Evolutionary conservation across 768 basidiomycete genomes (phyloP).

Genomic region (Lentinula edodes): DNA sequence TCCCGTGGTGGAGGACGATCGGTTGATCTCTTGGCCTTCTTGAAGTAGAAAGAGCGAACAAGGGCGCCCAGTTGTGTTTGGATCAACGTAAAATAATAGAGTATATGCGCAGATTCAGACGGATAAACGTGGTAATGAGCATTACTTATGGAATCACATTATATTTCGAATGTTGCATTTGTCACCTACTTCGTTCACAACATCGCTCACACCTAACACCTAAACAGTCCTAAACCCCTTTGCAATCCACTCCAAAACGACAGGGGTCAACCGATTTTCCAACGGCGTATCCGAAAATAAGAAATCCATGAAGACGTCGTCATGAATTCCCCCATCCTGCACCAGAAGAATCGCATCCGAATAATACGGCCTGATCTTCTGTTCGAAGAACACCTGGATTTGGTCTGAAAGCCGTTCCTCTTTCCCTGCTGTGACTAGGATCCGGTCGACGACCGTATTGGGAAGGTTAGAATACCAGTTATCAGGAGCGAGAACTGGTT

Average conservation of each 20-base stretch:
- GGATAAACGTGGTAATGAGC: too few relatives aligned
- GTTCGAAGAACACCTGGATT: constrained; percentile 13
- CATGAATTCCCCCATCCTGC: constrained; percentile 29
- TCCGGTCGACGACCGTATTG: constrained; percentile 20
- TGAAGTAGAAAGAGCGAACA: too few relatives aligned
- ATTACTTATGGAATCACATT: too few relatives aligned
- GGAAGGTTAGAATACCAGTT: constrained; percentile 28
- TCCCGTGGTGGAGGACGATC: too few relatives aligned
- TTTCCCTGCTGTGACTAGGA: constrained; percentile 30
- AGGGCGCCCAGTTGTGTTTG: too few relatives aligned
- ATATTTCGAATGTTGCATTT: too few relatives aligned
- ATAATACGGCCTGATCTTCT: background rate
- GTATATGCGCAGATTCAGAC: too few relatives aligned
- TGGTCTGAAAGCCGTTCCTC: constrained; percentile 28
- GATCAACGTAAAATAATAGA: too few relatives aligned
- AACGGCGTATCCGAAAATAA: background rate
- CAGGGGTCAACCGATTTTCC: background rate
- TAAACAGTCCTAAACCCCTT: background rate
- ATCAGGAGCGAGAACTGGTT: constrained; percentile 23
- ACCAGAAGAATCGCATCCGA: constrained; percentile 18
- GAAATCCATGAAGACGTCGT: constrained; percentile 27
- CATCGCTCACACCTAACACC: too few relatives aligned
- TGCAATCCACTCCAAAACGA: background rate
- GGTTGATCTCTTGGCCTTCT: too few relatives aligned
- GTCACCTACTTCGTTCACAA: too few relatives aligned